Evolutionary conservation across 2,329 filamentous ascomycete species (phyloP).

Genomic region (Raffaelea arxii): DNA sequence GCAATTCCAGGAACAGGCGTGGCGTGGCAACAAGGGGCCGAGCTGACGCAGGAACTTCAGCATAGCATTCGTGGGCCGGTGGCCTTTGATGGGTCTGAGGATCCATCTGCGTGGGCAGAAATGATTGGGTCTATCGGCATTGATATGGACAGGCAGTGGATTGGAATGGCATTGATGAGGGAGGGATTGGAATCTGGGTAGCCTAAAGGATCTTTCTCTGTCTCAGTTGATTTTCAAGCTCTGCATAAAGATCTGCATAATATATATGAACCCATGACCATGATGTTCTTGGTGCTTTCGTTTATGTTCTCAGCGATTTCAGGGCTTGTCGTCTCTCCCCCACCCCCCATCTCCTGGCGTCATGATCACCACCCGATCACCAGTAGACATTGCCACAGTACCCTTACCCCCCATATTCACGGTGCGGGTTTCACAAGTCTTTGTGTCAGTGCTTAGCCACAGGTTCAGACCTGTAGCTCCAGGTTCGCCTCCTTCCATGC

Average conservation of each 20-base stretch:
- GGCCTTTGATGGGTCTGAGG: background rate
- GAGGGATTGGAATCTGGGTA: too few species aligned
- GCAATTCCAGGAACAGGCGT: background rate
- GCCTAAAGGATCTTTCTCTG: too few species aligned
- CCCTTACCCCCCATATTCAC: conserved; percentile 54
- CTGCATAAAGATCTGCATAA: too few species aligned
- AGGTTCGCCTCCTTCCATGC: background rate
- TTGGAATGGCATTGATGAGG: conserved; percentile 2
- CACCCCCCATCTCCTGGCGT: conserved; percentile 57
- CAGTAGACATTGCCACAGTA: conserved; percentile 44
- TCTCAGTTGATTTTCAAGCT: too few species aligned
- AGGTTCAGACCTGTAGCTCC: background rate
- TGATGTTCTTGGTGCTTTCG: too few species aligned
- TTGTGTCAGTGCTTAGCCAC: background rate
- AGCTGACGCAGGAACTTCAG: too few species aligned
- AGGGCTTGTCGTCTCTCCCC: too few species aligned
- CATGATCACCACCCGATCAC: conserved; percentile 49
- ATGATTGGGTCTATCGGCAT: conserved; percentile 5
- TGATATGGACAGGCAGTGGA: conserved; percentile 5
- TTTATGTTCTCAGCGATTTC: too few species aligned
- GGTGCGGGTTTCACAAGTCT: background rate
- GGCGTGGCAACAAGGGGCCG: too few species aligned
- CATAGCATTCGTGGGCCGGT: background rate
- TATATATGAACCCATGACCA: too few species aligned
- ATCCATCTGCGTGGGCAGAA: conserved; percentile 3